Evolutionary conservation across 805 yeast genomes (phyloP).

Genomic region (Candida multigemmis): DNA sequence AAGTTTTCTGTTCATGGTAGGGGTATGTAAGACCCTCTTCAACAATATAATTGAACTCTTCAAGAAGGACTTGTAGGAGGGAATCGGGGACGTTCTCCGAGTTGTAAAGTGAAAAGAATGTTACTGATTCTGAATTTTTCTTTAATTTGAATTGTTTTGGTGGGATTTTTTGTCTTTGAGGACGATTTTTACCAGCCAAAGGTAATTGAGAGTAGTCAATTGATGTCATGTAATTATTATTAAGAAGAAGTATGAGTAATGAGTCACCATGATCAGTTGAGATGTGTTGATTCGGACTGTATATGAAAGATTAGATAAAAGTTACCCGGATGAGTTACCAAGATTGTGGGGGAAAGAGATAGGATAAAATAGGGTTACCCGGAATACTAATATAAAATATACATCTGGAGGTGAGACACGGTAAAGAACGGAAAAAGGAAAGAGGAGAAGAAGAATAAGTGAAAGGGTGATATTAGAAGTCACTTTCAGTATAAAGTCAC

Average conservation of each 20-base stretch:
- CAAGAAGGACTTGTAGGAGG: conserved; percentile 36
- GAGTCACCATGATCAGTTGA: neutral
- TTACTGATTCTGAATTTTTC: conserved; percentile 38
- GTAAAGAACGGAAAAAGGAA: too few species aligned
- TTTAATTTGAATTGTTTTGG: conserved; percentile 30
- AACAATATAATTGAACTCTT: conserved; percentile 55
- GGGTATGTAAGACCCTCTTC: conserved; percentile 77
- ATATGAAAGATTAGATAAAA: neutral
- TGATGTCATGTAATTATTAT: too few species aligned
- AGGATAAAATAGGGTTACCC: too few species aligned
- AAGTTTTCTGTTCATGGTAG: conserved; percentile 25
- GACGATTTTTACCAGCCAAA: too few species aligned
- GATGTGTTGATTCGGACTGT: neutral
- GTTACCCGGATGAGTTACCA: conserved; percentile 1
- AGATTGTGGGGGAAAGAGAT: neutral
- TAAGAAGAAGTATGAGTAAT: too few species aligned
- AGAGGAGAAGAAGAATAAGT: too few species aligned
- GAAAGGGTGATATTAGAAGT: too few species aligned
- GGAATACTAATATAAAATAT: too few species aligned
- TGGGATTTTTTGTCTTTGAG: conserved; percentile 20
- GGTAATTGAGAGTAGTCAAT: too few species aligned
- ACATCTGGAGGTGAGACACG: too few species aligned
- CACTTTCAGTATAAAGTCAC: too few species aligned
- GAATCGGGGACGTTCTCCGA: conserved; percentile 39
- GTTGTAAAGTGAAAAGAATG: conserved; percentile 52